phyloP scores from a whole-genome alignment of 495 filamentous ascomycete genomes.

The Filosporella fistucella region DNA sequence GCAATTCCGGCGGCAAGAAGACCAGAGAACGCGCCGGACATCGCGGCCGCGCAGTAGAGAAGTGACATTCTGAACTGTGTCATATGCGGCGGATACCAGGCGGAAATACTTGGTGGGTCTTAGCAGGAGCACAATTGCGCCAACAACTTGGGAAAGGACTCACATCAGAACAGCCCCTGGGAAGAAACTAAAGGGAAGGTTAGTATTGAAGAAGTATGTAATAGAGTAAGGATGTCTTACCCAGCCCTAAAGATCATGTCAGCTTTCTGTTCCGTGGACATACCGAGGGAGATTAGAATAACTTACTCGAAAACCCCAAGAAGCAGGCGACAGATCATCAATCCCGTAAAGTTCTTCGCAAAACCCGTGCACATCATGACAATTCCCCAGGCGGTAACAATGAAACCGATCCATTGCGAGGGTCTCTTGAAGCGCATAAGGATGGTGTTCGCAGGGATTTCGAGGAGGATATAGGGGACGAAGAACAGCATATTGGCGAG shows the following conservation, averaged over 20 bases:
- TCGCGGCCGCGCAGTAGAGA: constrained; percentile 49
- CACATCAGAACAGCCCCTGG: constrained; percentile 51
- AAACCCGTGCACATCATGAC: constrained; percentile 58
- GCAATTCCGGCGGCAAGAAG: constrained; percentile 56
- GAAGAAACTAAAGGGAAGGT: too few relatives aligned
- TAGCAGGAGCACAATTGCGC: background rate
- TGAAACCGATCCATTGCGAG: constrained; percentile 69
- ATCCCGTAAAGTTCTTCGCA: constrained; percentile 32
- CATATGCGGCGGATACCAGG: constrained; percentile 42
- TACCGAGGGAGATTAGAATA: background rate
- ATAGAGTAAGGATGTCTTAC: constrained; percentile 54
- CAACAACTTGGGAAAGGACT: constrained; percentile 7
- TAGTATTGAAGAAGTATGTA: constrained; percentile 50
- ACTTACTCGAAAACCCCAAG: constrained; percentile 49
- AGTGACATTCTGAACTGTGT: constrained; percentile 50
- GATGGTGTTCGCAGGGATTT: constrained; percentile 86
- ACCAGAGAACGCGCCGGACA: constrained; percentile 43
- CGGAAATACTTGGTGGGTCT: constrained; percentile 26
- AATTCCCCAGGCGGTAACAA: constrained; percentile 60
- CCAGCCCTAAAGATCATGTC: constrained; percentile 33
- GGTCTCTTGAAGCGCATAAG: constrained; percentile 76
- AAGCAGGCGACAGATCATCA: constrained; percentile 40
- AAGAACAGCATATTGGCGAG: constrained; percentile 15
- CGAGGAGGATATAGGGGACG: constrained; percentile 32
- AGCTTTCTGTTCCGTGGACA: background rate